Conservation (phyloP, 441 rosid genomes). For the Jatropha multifida region DNA sequence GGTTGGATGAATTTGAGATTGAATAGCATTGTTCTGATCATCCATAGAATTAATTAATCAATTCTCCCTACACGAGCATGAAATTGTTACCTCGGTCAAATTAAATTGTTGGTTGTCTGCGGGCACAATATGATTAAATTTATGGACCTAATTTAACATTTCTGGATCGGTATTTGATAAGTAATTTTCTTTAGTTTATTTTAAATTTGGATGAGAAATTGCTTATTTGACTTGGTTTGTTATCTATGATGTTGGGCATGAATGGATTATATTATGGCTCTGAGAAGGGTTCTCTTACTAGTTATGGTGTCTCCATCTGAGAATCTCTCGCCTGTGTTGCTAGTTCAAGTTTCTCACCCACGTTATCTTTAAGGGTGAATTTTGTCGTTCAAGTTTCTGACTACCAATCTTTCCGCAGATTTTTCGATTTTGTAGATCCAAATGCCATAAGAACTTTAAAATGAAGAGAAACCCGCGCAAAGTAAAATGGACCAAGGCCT, state of each 20-base stretch:
- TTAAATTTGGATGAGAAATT: neutral
- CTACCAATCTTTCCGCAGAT: conserved; percentile 42
- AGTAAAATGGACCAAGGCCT: conserved; percentile 96
- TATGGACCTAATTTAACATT: too few relatives aligned
- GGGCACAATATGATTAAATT: neutral
- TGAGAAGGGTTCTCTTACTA: neutral
- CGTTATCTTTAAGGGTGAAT: neutral
- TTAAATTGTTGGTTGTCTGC: neutral
- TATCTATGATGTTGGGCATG: neutral
- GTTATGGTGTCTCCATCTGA: neutral
- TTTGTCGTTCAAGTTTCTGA: conserved; percentile 8
- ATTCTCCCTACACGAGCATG: neutral
- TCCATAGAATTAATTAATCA: neutral
- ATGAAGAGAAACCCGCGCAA: conserved; percentile 98
- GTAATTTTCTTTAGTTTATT: neutral
- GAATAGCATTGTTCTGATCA: neutral
- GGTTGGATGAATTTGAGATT: neutral
- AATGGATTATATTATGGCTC: neutral
- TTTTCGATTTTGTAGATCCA: conserved; percentile 87
- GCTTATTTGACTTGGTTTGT: neutral
- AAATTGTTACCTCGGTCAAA: neutral
- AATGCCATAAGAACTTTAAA: conserved; percentile 95
- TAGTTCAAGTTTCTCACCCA: neutral
- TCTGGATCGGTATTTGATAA: too few relatives aligned
- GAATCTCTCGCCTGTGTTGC: neutral